Conservation (phyloP, 768 basidiomycete species). For the Tricholoma hemisulphureum region DNA sequence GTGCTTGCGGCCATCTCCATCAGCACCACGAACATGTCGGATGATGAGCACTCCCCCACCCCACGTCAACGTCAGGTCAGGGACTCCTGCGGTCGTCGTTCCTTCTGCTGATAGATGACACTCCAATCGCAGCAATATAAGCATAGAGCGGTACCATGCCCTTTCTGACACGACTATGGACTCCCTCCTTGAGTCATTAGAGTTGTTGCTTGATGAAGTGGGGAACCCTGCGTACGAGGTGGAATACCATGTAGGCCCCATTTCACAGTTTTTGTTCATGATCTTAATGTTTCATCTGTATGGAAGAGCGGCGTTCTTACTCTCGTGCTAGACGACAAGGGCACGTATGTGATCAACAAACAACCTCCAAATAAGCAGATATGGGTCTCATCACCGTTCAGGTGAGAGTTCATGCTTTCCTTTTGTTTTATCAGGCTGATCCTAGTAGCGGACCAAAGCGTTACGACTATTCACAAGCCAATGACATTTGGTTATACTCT, state of each 20-base stretch:
- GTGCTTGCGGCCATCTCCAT: no score
- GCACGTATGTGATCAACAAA: constrained; percentile 95
- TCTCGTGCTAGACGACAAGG: constrained; percentile 67
- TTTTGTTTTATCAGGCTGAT: neutral
- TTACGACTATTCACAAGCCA: constrained; percentile 66
- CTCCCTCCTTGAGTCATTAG: constrained; percentile 67
- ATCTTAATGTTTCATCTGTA: constrained; percentile 3
- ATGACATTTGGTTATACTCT: constrained; percentile 71
- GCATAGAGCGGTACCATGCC: constrained; percentile 63
- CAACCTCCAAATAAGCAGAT: constrained; percentile 97
- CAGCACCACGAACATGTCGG: no score
- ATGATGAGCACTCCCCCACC: constrained; percentile 60
- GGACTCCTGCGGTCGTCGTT: neutral
- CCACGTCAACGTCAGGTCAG: constrained; percentile 57
- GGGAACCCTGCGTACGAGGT: constrained; percentile 68
- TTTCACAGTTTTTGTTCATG: neutral
- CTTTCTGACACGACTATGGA: constrained; percentile 80
- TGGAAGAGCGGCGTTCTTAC: constrained; percentile 85
- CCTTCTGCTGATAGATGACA: neutral
- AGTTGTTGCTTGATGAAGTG: constrained; percentile 62
- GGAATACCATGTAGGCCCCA: constrained; percentile 73
- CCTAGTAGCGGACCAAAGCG: constrained; percentile 81
- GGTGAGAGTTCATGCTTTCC: constrained; percentile 43
- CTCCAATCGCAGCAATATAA: neutral
- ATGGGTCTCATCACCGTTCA: constrained; percentile 88